phyloP scores from a whole-genome alignment of 805 yeast species.

The Limtongia smithiae region DNA sequence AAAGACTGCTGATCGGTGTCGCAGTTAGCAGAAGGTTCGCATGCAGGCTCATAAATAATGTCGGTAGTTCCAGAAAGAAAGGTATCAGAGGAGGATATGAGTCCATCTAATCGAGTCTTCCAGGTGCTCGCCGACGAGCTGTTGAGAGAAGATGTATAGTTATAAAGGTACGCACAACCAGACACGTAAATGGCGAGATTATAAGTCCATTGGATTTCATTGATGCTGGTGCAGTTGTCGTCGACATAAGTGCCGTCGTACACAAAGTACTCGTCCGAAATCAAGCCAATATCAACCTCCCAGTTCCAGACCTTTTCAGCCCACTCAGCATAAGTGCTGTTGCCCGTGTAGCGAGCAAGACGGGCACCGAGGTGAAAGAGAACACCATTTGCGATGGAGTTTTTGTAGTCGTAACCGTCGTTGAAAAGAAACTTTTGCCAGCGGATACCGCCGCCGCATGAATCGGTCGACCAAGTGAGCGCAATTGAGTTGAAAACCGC shows the following conservation, averaged over 20 bases:
- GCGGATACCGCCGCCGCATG: slow-evolving; percentile 75
- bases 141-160: slow-evolving; percentile 46
- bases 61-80: slow-evolving; percentile 47
- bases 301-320: slow-evolving; percentile 75
- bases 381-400: slow-evolving; percentile 82
- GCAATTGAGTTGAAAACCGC: slow-evolving; percentile 85
- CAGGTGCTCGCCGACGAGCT: slow-evolving; percentile 40
- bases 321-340: slow-evolving; percentile 67
- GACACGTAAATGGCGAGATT: slow-evolving; percentile 66
- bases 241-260: slow-evolving; percentile 65
- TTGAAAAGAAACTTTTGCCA: slow-evolving; percentile 93
- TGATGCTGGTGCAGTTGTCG: slow-evolving; percentile 47
- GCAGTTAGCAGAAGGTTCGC: slow-evolving; percentile 57
- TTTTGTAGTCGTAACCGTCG: slow-evolving; percentile 81
- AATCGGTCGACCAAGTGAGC: slow-evolving; percentile 64
- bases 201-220: slow-evolving; percentile 66
- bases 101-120: slow-evolving; percentile 50
- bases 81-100: slow-evolving; percentile 46
- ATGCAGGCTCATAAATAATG: slow-evolving; percentile 68
- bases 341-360: slow-evolving; percentile 70
- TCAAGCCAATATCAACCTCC: slow-evolving; percentile 51
- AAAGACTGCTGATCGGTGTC: slow-evolving; percentile 73
- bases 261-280: slow-evolving; percentile 43
- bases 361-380: slow-evolving; percentile 79
- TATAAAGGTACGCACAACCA: slow-evolving; percentile 67